These are phyloP conservation scores for Candolleomyces eurysporus DNA, from an alignment of 768 basidiomycete species.

Conservation along the genomic window DNA sequence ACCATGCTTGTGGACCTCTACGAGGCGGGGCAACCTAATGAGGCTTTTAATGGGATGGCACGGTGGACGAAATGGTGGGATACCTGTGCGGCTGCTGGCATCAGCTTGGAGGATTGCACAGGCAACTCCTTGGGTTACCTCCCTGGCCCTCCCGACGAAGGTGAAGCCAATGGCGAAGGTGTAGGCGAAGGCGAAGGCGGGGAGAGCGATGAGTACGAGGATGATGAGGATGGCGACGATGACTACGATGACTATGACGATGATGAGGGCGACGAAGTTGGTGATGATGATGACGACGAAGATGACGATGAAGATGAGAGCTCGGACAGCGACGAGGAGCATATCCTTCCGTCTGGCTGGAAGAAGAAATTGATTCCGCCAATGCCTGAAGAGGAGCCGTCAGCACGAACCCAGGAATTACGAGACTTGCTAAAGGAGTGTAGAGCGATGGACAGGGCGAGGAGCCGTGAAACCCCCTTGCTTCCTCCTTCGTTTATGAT, in stretches of 20 bases:
- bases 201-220: slow-evolving; percentile 23
- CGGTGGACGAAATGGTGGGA: slow-evolving; percentile 75
- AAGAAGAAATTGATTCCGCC: slow-evolving; percentile 24
- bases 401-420: slow-evolving; percentile 39
- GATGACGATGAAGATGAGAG: slow-evolving; percentile 24
- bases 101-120: slow-evolving; percentile 76
- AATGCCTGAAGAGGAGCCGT: slow-evolving; percentile 20
- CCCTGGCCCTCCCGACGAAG: slow-evolving; percentile 33
- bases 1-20: slow-evolving; percentile 59
- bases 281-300: slow-evolving; percentile 16
- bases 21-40: slow-evolving; percentile 45
- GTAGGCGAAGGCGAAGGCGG: slow-evolving; percentile 28
- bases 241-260: slow-evolving; percentile 26
- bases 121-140: slow-evolving; percentile 58
- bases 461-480: slow-evolving; percentile 23
- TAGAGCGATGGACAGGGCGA: slow-evolving; percentile 43
- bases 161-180: slow-evolving; percentile 27
- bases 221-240: slow-evolving; percentile 28
- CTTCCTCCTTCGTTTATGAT: slow-evolving; percentile 1
- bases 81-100: slow-evolving; percentile 42
- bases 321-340: slow-evolving; percentile 29
- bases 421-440: slow-evolving; percentile 59
- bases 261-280: slow-evolving; percentile 19
- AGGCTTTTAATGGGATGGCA: slow-evolving; percentile 39
- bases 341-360: slow-evolving; percentile 13